Evolutionary conservation across 2,329 filamentous ascomycete genomes (phyloP).

Genomic region (Arthrocladium fulminans): DNA sequence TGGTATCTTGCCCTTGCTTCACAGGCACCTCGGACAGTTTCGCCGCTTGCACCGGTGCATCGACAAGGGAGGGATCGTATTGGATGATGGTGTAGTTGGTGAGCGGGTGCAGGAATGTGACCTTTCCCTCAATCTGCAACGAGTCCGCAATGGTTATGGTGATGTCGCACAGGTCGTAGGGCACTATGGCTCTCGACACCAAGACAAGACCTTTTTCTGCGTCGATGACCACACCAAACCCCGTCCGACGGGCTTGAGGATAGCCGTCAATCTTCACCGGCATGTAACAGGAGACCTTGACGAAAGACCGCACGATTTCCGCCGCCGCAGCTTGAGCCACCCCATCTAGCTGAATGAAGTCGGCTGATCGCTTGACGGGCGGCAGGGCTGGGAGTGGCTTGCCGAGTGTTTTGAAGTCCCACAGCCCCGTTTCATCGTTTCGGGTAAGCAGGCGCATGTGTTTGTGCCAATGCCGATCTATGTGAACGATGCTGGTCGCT

Average conservation of each 20-base stretch:
- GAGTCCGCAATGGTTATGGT: slow-evolving; percentile 94
- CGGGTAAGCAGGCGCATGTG: slow-evolving; percentile 90
- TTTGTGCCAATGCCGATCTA: slow-evolving; percentile 91
- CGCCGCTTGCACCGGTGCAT: slow-evolving; percentile 85
- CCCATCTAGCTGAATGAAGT: slow-evolving; percentile 86
- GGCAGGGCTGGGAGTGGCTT: slow-evolving; percentile 68
- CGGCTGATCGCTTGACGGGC: slow-evolving; percentile 66
- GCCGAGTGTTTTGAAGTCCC: slow-evolving; percentile 85
- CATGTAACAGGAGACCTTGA: slow-evolving; percentile 85
- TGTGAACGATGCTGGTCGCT: slow-evolving; percentile 82
- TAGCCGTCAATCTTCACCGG: slow-evolving; percentile 97
- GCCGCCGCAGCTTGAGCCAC: slow-evolving; percentile 83
- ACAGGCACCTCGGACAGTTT: slow-evolving; percentile 72
- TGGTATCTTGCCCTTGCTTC: slow-evolving; percentile 85
- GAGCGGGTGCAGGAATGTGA: slow-evolving; percentile 89
- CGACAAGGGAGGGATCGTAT: slow-evolving; percentile 88
- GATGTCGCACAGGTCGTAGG: slow-evolving; percentile 94
- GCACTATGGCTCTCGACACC: slow-evolving; percentile 87
- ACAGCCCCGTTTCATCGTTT: slow-evolving; percentile 81
- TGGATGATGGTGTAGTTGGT: slow-evolving; percentile 95
- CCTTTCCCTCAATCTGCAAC: slow-evolving; percentile 85
- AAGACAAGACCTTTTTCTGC: slow-evolving; percentile 91
- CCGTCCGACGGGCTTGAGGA: slow-evolving; percentile 85
- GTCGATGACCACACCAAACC: slow-evolving; percentile 94
- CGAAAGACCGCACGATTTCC: slow-evolving; percentile 87